A percentile compares a stretch with the other conserved stretches of the same genome.
Conservation (phyloP, 139 green algal genomes). For the Chlorella sp. region DNA sequence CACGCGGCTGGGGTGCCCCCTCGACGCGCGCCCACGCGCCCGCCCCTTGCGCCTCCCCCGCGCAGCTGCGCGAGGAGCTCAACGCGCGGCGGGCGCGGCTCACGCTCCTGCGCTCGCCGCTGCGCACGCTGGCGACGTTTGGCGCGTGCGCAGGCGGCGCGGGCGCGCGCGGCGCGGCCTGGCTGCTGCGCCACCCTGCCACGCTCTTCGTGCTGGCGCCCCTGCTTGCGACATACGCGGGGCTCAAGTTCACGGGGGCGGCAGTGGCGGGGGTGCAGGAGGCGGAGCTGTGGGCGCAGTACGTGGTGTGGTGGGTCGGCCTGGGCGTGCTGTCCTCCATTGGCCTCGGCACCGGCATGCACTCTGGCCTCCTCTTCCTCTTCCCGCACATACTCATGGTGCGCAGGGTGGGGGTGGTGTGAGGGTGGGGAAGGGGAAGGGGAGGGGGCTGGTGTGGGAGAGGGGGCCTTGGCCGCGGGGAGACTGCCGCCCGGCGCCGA, state of each 20-base stretch:
- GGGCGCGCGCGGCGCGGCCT: conserved; percentile 36
- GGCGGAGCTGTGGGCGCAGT: conserved; percentile 58
- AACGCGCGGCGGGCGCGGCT: conserved; percentile 33
- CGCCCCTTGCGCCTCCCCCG: background rate
- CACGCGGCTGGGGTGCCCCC: too few species aligned
- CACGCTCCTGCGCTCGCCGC: conserved; percentile 55
- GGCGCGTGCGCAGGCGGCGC: conserved; percentile 23
- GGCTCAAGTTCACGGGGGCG: conserved; percentile 34
- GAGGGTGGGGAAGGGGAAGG: too few species aligned
- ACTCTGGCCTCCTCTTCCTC: conserved; percentile 92
- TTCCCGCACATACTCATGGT: conserved; percentile 96
- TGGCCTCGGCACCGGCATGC: conserved; percentile 90
- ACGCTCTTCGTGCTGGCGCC: conserved; percentile 70
- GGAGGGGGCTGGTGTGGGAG: background rate
- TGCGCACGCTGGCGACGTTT: conserved; percentile 65
- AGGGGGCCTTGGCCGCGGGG: too few species aligned
- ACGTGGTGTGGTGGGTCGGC: conserved; percentile 84
- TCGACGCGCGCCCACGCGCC: too few species aligned
- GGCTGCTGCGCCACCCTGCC: conserved; percentile 63
- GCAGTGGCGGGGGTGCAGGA: conserved; percentile 18
- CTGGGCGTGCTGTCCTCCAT: conserved; percentile 91
- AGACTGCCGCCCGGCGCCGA: too few species aligned
- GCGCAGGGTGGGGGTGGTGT: background rate
- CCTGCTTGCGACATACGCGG: conserved; percentile 52
- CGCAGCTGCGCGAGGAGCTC: conserved; percentile 19